Evolutionary conservation across 192 early-diverging fungal genomes (phyloP).

Genomic region (Globomyces pollinis-pini): DNA sequence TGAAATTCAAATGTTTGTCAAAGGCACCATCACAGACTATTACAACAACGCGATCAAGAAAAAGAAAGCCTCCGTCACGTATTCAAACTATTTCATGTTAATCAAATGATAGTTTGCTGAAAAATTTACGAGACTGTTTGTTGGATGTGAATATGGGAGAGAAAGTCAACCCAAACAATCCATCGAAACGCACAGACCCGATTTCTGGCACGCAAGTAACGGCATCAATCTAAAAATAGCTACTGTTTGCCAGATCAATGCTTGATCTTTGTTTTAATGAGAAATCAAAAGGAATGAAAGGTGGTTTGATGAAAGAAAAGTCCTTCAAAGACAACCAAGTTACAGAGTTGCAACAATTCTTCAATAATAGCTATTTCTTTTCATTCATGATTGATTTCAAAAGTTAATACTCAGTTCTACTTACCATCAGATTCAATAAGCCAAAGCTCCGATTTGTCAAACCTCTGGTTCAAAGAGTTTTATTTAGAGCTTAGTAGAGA

Average conservation of each 20-base stretch:
- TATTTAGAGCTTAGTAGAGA: conserved; percentile 43
- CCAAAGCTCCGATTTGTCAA: conserved; percentile 25
- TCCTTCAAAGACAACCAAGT: conserved; percentile 44
- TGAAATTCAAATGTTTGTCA: conserved; percentile 26
- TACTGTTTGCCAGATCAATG: conserved; percentile 23
- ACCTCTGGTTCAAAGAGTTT: conserved; percentile 53
- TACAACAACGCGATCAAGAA: conserved; percentile 28
- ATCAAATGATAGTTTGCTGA: neutral
- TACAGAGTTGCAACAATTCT: conserved; percentile 27
- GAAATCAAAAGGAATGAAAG: conserved; percentile 40
- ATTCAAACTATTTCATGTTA: conserved; percentile 1
- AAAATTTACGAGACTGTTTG: too few relatives aligned
- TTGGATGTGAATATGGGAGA: too few relatives aligned
- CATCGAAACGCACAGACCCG: neutral
- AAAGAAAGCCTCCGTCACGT: conserved; percentile 24
- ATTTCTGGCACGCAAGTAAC: conserved; percentile 8
- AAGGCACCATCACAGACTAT: conserved; percentile 22
- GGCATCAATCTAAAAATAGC: conserved; percentile 1
- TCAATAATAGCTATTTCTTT: conserved; percentile 15
- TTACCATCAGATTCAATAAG: conserved; percentile 22
- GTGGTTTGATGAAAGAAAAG: conserved; percentile 42
- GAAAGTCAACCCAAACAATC: too few relatives aligned
- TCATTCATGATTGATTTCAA: conserved; percentile 29
- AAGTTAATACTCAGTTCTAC: neutral
- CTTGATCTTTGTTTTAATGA: conserved; percentile 32